Percentiles rank a stretch among this genome's conserved stretches.
These are phyloP conservation scores for Neurospora sp. DNA, from an alignment of 495 filamentous ascomycete genomes.

Conservation along the genomic window DNA sequence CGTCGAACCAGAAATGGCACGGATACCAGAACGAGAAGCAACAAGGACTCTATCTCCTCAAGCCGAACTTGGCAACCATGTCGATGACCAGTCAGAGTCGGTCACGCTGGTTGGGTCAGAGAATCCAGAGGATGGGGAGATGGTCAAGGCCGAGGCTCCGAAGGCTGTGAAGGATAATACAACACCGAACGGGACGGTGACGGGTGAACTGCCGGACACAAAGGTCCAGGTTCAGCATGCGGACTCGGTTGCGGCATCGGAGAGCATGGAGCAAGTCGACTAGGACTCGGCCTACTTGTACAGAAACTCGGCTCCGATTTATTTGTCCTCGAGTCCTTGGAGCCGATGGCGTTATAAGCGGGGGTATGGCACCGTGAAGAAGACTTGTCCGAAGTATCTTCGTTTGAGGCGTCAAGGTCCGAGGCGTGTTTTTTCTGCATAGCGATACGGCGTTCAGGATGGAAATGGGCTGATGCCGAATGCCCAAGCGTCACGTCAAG, in stretches of 20 bases:
- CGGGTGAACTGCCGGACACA: not conserved
- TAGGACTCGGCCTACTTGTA: not conserved
- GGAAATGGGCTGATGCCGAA: not conserved
- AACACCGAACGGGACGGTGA: not conserved
- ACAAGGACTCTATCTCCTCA: not conserved
- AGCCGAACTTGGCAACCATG: not conserved
- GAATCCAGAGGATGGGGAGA: not conserved
- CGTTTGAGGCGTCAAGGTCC: not conserved
- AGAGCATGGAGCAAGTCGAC: not conserved
- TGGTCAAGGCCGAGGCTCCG: not conserved
- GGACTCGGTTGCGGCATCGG: not conserved
- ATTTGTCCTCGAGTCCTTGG: not conserved
- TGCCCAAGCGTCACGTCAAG: not conserved
- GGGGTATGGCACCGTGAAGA: not conserved
- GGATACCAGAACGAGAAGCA: constrained; percentile 6
- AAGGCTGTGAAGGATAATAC: not conserved
- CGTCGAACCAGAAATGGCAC: constrained; percentile 30
- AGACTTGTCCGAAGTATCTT: not conserved
- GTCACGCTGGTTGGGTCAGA: not conserved
- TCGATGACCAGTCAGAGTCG: not conserved
- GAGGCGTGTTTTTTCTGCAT: not conserved
- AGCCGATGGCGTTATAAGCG: not conserved
- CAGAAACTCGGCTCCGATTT: not conserved
- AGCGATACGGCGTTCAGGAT: not conserved
- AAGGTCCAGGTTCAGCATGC: not conserved